Base-by-base conservation (phyloP, 768 basidiomycete species). In the Agrocybe chaxingu region DNA sequence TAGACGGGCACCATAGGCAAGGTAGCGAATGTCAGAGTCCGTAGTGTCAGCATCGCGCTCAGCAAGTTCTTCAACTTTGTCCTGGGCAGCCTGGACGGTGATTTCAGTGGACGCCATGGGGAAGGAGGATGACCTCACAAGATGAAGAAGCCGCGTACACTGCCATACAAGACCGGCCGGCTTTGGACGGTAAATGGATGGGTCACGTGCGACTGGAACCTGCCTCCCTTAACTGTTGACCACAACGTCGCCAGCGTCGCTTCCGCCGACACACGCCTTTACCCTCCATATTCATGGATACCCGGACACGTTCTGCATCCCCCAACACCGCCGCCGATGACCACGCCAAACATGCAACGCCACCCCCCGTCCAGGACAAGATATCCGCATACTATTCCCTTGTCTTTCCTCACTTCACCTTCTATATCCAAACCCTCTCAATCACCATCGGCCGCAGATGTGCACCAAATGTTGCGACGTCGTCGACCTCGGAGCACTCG, bases 401-500 rank as follows among this genome's bases (percentile, higher is more conserved):
- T 51, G 89, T 92, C 67, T 97, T 97, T 65, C 91, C 91, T 31
- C 82, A 86, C 66, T 95, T 94, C 72, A 92, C 92, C 48, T 98
- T 97, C 72, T 99, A 95, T 75, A 89, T 99, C 50, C 91, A 97
- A 72, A 98, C 92, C 16, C 85, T 97, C 56, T 85, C 82, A 36
- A 89, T 97, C 59, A 92, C 92, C 51, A 95, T 99, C 67, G 97
- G 97, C 37, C 83, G 97, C 38, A 81, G 92, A 56, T 92, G 89
- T 64, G 79, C 81, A 30, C 82, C 84, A 9, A 74, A 72, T 51
- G 60, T 70, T 5, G 73, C 77, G 19, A 74, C 80, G 2, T 74
- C 85, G 1, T 84, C 87, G 13, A 76, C 81, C 8, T 67, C 78
- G 3, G 84, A 87, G 39, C 66, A 65, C 39, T 54, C 72, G 3